These are phyloP conservation scores for Aspergillus sp. DNA, from an alignment of 2,329 filamentous ascomycete species.

Conservation along the genomic window DNA sequence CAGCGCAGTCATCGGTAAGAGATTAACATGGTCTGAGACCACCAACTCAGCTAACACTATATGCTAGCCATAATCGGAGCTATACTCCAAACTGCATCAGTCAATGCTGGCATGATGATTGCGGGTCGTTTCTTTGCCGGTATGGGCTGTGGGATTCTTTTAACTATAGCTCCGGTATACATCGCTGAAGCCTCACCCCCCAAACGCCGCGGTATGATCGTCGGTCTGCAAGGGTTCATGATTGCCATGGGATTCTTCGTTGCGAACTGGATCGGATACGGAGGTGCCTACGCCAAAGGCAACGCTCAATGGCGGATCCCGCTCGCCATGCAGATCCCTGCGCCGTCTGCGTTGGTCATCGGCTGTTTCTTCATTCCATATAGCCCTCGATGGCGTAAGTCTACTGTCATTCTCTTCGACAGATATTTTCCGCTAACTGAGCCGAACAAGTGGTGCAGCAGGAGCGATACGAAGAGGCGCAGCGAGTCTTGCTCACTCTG, in stretches of 20 bases:
- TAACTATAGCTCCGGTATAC: slow-evolving; percentile 20
- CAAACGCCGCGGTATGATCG: slow-evolving; percentile 25
- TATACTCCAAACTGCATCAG: slow-evolving; percentile 16
- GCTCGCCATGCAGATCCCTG: slow-evolving; percentile 17
- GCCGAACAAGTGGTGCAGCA: slow-evolving; percentile 6
- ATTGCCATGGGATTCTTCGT: slow-evolving; percentile 37
- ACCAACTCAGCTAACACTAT: too few relatives aligned
- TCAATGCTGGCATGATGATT: slow-evolving; percentile 19
- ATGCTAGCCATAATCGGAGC: slow-evolving; percentile 17
- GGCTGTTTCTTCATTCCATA: slow-evolving; percentile 17
- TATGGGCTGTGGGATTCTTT: slow-evolving; percentile 15
- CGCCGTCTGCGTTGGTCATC: slow-evolving; percentile 9
- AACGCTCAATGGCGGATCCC: slow-evolving; percentile 17
- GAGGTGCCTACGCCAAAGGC: slow-evolving; percentile 14
- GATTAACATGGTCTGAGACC: too few relatives aligned
- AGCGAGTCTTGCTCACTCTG: slow-evolving; percentile 3
- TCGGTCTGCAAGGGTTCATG: slow-evolving; percentile 33
- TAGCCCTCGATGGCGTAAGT: slow-evolving; percentile 15
- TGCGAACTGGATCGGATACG: slow-evolving; percentile 43
- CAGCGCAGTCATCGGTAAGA: slow-evolving; percentile 21
- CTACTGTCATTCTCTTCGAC: background rate
- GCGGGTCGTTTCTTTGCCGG: slow-evolving; percentile 20
- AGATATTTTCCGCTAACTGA: background rate
- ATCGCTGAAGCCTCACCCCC: slow-evolving; percentile 27
- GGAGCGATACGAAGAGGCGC: slow-evolving; percentile 11